These are phyloP conservation scores for Phaeoacremonium minimum DNA, from an alignment of 2,329 filamentous ascomycete genomes.

Conservation along the genomic window DNA sequence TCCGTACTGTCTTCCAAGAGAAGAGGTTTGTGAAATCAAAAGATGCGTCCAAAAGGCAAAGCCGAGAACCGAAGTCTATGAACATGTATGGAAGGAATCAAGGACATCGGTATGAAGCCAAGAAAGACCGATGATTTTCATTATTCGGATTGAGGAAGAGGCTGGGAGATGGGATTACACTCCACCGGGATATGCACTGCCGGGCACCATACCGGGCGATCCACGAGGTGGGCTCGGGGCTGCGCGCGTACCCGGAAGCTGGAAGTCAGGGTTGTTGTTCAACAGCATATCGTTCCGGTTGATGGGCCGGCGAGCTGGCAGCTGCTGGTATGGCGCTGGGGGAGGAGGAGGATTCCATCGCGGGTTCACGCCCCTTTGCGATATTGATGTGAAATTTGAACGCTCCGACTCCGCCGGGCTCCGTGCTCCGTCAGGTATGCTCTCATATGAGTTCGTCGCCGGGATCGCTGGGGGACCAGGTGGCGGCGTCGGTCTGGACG, in stretches of 20 bases:
- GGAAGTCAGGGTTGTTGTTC: constrained; percentile 81
- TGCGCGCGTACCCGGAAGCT: constrained; percentile 46
- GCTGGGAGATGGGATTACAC: neutral
- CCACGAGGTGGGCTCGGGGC: constrained; percentile 5
- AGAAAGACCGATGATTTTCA: neutral
- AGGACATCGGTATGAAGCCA: neutral
- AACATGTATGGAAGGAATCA: neutral
- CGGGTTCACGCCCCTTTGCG: constrained; percentile 83
- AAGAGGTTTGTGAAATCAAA: neutral
- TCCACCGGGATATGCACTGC: constrained; percentile 46
- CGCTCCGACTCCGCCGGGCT: constrained; percentile 75
- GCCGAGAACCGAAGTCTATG: neutral
- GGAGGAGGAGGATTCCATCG: constrained; percentile 67
- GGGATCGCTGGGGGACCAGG: constrained; percentile 20
- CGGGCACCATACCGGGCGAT: constrained; percentile 42
- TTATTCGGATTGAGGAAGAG: neutral
- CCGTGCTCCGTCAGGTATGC: constrained; percentile 43
- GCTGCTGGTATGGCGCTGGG: constrained; percentile 27
- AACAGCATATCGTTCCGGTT: constrained; percentile 69
- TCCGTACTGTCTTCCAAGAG: no score
- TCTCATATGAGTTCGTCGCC: constrained; percentile 22
- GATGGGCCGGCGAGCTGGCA: constrained; percentile 37
- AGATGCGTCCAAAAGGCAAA: neutral
- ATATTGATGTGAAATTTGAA: constrained; percentile 86
- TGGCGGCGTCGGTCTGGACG: constrained; percentile 22